Evolutionary conservation across 164 flowering plant species (phyloP).

Genomic region (Sextonia rubra): DNA sequence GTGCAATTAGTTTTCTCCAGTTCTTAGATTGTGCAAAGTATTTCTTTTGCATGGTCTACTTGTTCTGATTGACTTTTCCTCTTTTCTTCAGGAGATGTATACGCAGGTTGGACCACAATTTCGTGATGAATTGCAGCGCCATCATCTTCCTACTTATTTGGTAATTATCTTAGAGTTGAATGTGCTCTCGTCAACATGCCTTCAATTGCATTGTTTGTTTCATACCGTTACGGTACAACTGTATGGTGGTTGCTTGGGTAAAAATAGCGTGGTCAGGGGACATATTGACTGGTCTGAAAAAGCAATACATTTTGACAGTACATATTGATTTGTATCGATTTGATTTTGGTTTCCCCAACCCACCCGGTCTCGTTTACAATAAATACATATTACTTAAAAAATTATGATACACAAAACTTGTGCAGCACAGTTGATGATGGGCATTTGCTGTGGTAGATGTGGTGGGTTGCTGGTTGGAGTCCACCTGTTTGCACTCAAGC

Average conservation of each 20-base stretch:
- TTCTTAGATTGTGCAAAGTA: not conserved
- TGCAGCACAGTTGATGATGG: no score
- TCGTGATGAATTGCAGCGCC: slow-evolving; percentile 88
- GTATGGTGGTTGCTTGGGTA: not conserved
- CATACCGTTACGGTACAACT: not conserved
- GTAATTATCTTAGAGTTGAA: slow-evolving; percentile 28
- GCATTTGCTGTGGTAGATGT: no score
- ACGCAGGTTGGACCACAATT: slow-evolving; percentile 82
- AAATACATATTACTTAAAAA: no score
- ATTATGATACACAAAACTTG: no score
- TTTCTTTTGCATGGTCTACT: not conserved
- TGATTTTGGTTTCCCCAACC: no score
- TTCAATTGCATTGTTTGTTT: not conserved
- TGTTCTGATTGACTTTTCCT: not conserved
- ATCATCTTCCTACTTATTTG: slow-evolving; percentile 71
- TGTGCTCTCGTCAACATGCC: not conserved
- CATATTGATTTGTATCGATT: no score
- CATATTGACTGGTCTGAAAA: no score
- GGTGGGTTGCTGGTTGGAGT: no score
- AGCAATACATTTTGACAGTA: not conserved
- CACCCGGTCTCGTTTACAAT: no score
- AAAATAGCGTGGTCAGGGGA: no score
- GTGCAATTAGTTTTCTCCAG: not conserved
- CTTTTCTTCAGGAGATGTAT: slow-evolving; percentile 85
- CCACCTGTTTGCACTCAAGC: no score